These are phyloP conservation scores for Alternaria brassicae DNA, from an alignment of 2,329 filamentous ascomycete genomes.

Conservation along the genomic window DNA sequence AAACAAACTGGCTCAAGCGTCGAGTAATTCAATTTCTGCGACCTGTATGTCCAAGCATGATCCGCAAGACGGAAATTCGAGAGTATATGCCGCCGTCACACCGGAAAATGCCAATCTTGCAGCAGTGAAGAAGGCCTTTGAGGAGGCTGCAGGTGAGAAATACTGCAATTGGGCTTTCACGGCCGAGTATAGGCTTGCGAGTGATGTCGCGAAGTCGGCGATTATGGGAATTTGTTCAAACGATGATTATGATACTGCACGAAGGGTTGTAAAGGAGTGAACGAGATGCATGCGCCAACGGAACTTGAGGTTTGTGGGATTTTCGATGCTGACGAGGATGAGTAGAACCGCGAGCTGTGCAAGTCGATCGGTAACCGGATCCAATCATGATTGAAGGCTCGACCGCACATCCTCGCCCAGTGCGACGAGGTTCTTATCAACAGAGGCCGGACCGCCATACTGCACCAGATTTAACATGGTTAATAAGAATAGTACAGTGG, in stretches of 20 bases:
- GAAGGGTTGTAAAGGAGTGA: neutral
- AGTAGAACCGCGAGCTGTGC: neutral
- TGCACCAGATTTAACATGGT: neutral
- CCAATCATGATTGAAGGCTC: neutral
- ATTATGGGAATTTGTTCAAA: neutral
- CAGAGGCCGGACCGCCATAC: neutral
- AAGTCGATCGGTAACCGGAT: neutral
- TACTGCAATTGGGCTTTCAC: neutral
- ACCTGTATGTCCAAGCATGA: fast-evolving
- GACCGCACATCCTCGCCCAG: neutral
- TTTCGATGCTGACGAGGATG: neutral
- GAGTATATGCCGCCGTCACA: neutral
- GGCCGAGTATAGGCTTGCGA: neutral
- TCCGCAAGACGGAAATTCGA: neutral
- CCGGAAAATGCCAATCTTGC: neutral
- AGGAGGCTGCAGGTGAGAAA: neutral
- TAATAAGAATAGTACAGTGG: neutral
- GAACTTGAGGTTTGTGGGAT: neutral
- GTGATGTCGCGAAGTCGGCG: neutral
- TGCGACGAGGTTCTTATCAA: neutral
- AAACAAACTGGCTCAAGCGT: neutral
- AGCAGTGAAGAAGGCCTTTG: neutral
- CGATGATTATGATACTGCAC: neutral
- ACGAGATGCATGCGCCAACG: neutral
- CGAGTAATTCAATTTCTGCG: neutral